A percentile compares a stretch with the other conserved stretches of the same genome.
These are phyloP conservation scores for Saxophila tyrrhenica DNA, from an alignment of 495 filamentous ascomycete genomes.

Conservation along the genomic window DNA sequence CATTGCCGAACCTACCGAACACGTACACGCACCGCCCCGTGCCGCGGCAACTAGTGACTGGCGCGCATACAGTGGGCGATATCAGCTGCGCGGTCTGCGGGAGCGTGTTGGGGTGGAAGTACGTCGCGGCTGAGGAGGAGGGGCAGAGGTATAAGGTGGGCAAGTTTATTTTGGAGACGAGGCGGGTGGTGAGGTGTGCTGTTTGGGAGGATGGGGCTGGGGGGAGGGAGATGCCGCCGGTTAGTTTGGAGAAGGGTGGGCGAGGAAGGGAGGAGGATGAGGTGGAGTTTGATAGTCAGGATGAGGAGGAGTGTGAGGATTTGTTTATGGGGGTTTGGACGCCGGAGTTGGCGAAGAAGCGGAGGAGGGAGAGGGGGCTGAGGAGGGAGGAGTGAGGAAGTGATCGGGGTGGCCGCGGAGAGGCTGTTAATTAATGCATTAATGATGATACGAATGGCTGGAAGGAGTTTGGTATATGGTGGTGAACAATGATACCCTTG, in stretches of 20 bases:
- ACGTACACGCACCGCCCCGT: conserved; percentile 52
- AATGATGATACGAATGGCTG: no score
- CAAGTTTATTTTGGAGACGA: conserved; percentile 90
- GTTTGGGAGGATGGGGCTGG: conserved; percentile 56
- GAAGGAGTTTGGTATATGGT: neutral
- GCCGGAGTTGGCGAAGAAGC: conserved; percentile 49
- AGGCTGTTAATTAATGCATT: no score
- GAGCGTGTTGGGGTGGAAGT: conserved; percentile 81
- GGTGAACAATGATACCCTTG: neutral
- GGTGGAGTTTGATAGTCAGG: conserved; percentile 75
- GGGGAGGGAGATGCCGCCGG: no score
- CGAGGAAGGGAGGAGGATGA: conserved; percentile 23
- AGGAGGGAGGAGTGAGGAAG: neutral
- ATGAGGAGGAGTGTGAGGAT: conserved; percentile 93
- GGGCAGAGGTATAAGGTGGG: conserved; percentile 86
- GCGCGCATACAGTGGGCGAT: conserved; percentile 37
- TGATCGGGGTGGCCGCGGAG: neutral
- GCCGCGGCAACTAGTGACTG: conserved; percentile 66
- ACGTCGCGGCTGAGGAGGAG: conserved; percentile 70
- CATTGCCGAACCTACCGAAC: conserved; percentile 36
- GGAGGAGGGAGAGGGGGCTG: conserved; percentile 46
- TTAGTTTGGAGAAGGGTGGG: conserved; percentile 5
- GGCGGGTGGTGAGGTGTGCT: conserved; percentile 51
- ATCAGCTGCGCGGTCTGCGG: conserved; percentile 49
- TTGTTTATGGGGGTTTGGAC: conserved; percentile 84